These are phyloP conservation scores for Dittrichia graveolens DNA, from an alignment of 129 eudicot species.

Conservation along the genomic window DNA sequence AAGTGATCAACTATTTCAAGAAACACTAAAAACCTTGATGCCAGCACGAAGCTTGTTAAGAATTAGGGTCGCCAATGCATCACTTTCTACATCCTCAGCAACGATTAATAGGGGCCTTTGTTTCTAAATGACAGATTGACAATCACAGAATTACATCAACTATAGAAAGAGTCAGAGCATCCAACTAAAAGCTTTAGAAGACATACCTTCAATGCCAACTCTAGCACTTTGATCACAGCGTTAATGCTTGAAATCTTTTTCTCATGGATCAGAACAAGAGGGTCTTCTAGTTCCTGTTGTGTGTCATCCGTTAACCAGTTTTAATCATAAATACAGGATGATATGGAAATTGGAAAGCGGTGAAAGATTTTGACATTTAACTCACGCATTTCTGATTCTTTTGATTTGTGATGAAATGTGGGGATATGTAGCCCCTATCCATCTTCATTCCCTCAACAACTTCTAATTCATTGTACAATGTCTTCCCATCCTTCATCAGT, in stretches of 20 bases:
- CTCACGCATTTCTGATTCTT: constrained; percentile 87
- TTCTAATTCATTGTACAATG: constrained; percentile 73
- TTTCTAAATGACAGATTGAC: constrained; percentile 42
- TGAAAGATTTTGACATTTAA: not conserved
- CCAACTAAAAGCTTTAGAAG: not conserved
- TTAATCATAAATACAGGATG: not conserved
- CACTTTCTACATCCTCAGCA: constrained; percentile 78
- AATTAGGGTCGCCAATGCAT: constrained; percentile 74
- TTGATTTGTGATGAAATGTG: constrained; percentile 72
- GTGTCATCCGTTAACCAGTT: not conserved
- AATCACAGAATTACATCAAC: not conserved
- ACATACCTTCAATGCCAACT: constrained; percentile 72
- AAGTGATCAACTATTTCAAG: not conserved
- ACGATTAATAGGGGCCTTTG: constrained; percentile 77
- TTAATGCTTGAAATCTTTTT: constrained; percentile 69
- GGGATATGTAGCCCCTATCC: constrained; percentile 88
- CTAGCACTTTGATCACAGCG: constrained; percentile 63
- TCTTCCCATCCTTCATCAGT: constrained; percentile 70
- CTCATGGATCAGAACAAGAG: constrained; percentile 72
- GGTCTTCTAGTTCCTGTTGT: constrained; percentile 72
- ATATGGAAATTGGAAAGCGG: not conserved
- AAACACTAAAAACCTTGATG: constrained; percentile 47
- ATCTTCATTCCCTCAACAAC: constrained; percentile 94
- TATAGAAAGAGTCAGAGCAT: not conserved
- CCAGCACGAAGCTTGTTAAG: constrained; percentile 79